Evolutionary conservation across 495 filamentous ascomycete species (phyloP), one percentile per base, ranked within the genome.

Genomic region (Penicillium taxi): DNA sequence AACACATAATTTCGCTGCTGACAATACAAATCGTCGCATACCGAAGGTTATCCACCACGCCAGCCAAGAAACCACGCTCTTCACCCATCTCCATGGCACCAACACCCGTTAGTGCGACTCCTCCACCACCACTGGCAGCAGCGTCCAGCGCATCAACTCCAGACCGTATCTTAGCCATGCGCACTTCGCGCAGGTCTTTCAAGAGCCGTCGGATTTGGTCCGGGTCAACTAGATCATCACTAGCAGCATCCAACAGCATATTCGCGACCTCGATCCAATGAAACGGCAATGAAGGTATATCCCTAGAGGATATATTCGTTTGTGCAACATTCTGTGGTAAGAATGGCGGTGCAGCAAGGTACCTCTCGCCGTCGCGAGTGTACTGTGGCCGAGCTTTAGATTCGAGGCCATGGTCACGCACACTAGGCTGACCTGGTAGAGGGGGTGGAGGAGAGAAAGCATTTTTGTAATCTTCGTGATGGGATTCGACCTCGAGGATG

Each of bases 201-300:
- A 98, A 47, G 44, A 94, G 43, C 33, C 80, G 72, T 8, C 88
- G 67, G 15, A 93, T 80, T 46, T 75, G 72, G 43, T 86, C 82
- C 6, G 82, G 70, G 2, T 82, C 79, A 1, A 81, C 72, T 26
- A 96, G 72, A 54, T 96, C 90, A 59, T 98, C 90, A 6, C 74
- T 73, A 16, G 88, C 89, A 15, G 78, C 81, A 19, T 86, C 82
- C 2, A 96, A 73, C 24, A 98, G 67, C 55, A 90, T 75, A 55
- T 91, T 86, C 0, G 81, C 80, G 0, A 95, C 66, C 58, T 95
- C 89, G 0, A 94, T 71, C 87, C 88, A 98, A 61, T 95, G 89
- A 50, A 89, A 96, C 1, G 91, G 91, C 8, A 98, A 69, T 12
- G 79, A 75, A 9, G 80, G 77, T 9, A 52, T 42, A 20, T 63